Percentiles rank a stretch among this genome's conserved stretches.
These are phyloP conservation scores for Zancudomyces culisetae DNA, from an alignment of 371 early-diverging fungal species.

Conservation along the genomic window DNA sequence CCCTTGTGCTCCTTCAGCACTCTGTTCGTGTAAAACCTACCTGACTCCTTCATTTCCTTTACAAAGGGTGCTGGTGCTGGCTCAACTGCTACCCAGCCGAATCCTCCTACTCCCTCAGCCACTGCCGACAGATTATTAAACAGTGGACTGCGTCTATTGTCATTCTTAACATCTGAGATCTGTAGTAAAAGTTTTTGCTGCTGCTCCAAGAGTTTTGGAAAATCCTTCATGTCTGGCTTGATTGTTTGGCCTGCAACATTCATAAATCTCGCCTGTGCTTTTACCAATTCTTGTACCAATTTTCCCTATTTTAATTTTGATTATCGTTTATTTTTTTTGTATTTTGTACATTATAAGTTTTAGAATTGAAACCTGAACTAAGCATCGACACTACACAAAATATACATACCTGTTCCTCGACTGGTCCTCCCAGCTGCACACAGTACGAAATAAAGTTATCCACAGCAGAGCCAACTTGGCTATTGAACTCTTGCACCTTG, in stretches of 20 bases:
- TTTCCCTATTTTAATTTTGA: constrained; percentile 14
- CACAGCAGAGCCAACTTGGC: not conserved
- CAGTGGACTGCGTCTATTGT: constrained; percentile 42
- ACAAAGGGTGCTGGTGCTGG: constrained; percentile 75
- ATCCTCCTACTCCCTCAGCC: constrained; percentile 71
- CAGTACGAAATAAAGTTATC: constrained; percentile 2
- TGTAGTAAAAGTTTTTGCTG: constrained; percentile 45
- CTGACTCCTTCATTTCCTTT: constrained; percentile 73
- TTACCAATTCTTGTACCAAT: constrained; percentile 5
- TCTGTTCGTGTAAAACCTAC: constrained; percentile 80
- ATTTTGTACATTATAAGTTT: constrained; percentile 12
- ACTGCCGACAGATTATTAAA: constrained; percentile 69
- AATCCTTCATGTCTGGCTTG: constrained; percentile 45
- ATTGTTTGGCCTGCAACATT: constrained; percentile 45
- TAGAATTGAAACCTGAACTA: constrained; percentile 6
- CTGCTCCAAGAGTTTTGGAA: constrained; percentile 39
- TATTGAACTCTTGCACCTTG: not conserved
- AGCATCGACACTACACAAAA: constrained; percentile 7
- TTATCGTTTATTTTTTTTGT: not conserved
- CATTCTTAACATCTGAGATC: constrained; percentile 47
- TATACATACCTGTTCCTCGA: constrained; percentile 10
- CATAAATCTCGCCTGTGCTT: constrained; percentile 45
- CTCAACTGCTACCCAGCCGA: constrained; percentile 85
- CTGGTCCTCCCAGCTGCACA: constrained; percentile 9
- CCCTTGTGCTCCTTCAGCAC: constrained; percentile 79